phyloP scores from a whole-genome alignment of 306 rosid species.

The Cucurbita argyrosperma region DNA sequence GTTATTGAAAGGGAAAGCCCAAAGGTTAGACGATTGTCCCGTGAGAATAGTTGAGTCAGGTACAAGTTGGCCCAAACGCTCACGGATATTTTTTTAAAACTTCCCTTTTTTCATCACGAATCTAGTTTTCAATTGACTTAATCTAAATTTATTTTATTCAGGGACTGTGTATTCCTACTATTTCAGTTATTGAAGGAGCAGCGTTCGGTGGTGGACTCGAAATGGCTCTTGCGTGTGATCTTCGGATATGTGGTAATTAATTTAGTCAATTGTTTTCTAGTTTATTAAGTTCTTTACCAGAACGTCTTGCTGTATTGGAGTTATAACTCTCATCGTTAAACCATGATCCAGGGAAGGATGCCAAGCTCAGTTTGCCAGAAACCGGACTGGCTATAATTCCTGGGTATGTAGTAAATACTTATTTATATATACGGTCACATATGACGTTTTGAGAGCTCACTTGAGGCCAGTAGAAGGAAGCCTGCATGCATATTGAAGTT shows the following conservation, averaged over 20 bases:
- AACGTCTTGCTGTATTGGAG: conserved; percentile 5
- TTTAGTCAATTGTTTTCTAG: background rate
- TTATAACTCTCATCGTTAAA: conserved; percentile 11
- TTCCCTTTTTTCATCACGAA: background rate
- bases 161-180: conserved; percentile 59
- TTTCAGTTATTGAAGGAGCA: conserved; percentile 85
- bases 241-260: conserved; percentile 78
- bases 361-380: conserved; percentile 79
- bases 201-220: conserved; percentile 97
- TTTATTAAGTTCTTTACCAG: background rate
- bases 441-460: background rate
- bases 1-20: too few species aligned
- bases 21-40: too few species aligned
- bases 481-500: background rate
- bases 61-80: too few species aligned
- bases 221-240: conserved; percentile 88
- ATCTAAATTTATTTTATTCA: conserved; percentile 18
- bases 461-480: background rate
- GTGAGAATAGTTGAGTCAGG: too few species aligned
- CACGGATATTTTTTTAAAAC: background rate
- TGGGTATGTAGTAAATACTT: conserved; percentile 43
- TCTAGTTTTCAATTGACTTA: conserved; percentile 3
- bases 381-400: conserved; percentile 96
- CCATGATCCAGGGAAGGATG: conserved; percentile 50
- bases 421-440: background rate